Evolutionary conservation across 805 yeast genomes (phyloP).

Genomic region (Cephaloascus albidus): DNA sequence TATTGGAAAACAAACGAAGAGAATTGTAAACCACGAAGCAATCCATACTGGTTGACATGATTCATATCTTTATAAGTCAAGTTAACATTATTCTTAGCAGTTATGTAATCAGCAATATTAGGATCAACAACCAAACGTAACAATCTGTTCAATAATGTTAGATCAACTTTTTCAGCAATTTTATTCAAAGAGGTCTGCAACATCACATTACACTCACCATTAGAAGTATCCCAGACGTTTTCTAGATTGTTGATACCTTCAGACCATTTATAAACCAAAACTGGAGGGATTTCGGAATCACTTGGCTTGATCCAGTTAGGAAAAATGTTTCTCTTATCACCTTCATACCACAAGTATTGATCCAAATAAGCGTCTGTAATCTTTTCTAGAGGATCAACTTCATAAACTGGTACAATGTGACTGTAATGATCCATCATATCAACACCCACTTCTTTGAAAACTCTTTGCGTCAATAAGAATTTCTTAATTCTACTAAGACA

Average conservation of each 20-base stretch:
- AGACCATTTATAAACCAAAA: conserved; percentile 88
- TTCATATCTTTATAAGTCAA: conserved; percentile 90
- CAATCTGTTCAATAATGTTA: conserved; percentile 76
- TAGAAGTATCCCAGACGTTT: conserved; percentile 67
- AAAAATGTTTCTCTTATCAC: conserved; percentile 75
- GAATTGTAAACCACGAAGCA: conserved; percentile 83
- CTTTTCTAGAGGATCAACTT: conserved; percentile 86
- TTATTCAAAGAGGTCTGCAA: conserved; percentile 67
- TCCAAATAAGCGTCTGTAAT: conserved; percentile 94
- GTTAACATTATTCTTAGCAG: conserved; percentile 80
- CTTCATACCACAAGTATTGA: conserved; percentile 94
- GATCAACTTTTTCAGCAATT: conserved; percentile 78
- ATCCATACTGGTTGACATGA: conserved; percentile 82
- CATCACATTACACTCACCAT: conserved; percentile 77
- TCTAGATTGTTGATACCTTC: conserved; percentile 78
- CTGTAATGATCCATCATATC: conserved; percentile 91
- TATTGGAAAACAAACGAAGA: conserved; percentile 85
- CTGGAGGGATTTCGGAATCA: conserved; percentile 88
- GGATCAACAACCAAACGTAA: conserved; percentile 78
- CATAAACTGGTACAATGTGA: conserved; percentile 76
- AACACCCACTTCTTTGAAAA: conserved; percentile 79
- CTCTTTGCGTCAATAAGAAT: conserved; percentile 76
- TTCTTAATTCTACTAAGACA: conserved; percentile 78
- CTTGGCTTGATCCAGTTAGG: conserved; percentile 97
- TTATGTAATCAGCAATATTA: conserved; percentile 87